A percentile compares a stretch with the other conserved stretches of the same genome.
Conservation (phyloP, 1,139 yeast genomes). For the Pichiaceae sp. region DNA sequence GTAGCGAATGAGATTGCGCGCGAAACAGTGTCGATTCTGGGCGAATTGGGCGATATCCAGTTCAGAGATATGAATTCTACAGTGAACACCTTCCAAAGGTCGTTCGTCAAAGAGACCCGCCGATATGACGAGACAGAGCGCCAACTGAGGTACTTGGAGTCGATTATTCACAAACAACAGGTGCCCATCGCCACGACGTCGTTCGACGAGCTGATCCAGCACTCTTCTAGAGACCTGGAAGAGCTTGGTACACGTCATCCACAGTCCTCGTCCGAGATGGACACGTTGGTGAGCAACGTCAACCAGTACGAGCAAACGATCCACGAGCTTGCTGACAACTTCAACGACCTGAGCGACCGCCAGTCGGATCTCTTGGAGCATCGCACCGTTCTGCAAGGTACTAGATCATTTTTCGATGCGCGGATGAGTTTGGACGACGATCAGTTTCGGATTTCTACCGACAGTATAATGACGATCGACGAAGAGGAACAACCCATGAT, state of each 20-base stretch:
- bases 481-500: neutral
- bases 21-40: slow-evolving; percentile 75
- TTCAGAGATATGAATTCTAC: slow-evolving; percentile 81
- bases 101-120: slow-evolving; percentile 77
- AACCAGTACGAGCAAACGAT: slow-evolving; percentile 34
- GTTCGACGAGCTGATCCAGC: slow-evolving; percentile 17
- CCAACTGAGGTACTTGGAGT: slow-evolving; percentile 36
- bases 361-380: slow-evolving; percentile 34
- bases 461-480: slow-evolving; percentile 2
- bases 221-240: slow-evolving; percentile 12
- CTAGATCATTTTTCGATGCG: slow-evolving; percentile 24
- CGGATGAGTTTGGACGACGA: slow-evolving; percentile 21
- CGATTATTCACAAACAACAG: slow-evolving; percentile 21
- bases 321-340: slow-evolving; percentile 34
- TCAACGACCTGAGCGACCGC: slow-evolving; percentile 29
- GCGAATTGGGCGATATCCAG: slow-evolving; percentile 76
- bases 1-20: slow-evolving; percentile 88
- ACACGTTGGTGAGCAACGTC: slow-evolving; percentile 31
- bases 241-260: slow-evolving; percentile 8
- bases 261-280: slow-evolving; percentile 31
- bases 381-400: slow-evolving; percentile 35
- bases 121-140: slow-evolving; percentile 56
- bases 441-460: slow-evolving; percentile 16
- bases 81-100: slow-evolving; percentile 76
- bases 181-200: slow-evolving; percentile 15